Conservation (phyloP, 73 alveolate genomes). For the Stentor coeruleus region DNA sequence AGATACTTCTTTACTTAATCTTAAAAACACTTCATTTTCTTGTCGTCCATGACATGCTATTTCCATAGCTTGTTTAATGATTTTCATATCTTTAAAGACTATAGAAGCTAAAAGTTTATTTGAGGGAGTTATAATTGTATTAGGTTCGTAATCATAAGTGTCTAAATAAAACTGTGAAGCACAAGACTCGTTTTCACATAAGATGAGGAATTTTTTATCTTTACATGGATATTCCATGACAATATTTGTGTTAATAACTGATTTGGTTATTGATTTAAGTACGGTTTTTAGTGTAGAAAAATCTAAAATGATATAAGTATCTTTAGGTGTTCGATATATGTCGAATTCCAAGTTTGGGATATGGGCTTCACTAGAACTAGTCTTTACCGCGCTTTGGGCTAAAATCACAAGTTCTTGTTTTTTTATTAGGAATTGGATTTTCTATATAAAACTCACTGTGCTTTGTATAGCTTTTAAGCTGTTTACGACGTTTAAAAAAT, state of each 20-base stretch:
- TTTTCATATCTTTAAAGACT: neutral
- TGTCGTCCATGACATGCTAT: neutral
- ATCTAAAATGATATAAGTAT: slow-evolving; percentile 8
- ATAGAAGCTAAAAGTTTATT: neutral
- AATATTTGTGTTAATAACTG: neutral
- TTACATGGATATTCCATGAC: neutral
- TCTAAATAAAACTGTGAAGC: neutral
- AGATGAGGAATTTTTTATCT: neutral
- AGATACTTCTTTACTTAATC: neutral
- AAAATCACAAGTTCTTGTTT: no score
- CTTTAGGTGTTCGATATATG: neutral
- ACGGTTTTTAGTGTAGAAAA: slow-evolving; percentile 34
- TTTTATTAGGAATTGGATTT: no score
- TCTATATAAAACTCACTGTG: no score
- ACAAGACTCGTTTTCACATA: neutral
- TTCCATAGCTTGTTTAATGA: slow-evolving; percentile 10
- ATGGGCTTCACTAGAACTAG: slow-evolving; percentile 8
- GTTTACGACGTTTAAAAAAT: no score
- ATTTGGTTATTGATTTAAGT: slow-evolving; percentile 30
- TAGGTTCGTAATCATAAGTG: neutral
- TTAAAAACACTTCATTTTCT: neutral
- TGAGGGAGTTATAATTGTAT: neutral
- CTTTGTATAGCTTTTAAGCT: no score
- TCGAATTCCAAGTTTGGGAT: neutral
- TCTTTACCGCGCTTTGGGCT: no score